phyloP scores from a whole-genome alignment of 305 asterid species.

The Striga hermonthica region DNA sequence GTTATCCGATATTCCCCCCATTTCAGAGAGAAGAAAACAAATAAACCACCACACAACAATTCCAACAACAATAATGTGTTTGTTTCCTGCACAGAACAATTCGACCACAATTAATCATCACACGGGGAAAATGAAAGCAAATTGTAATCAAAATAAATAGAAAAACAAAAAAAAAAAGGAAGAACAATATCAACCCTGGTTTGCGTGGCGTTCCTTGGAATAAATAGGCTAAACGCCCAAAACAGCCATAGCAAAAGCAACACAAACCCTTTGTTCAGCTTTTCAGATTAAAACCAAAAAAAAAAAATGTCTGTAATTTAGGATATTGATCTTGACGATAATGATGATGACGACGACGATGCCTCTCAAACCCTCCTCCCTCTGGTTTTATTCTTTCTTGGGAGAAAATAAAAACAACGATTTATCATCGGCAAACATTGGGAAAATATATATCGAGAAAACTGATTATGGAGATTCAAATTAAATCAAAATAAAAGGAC shows the following conservation, averaged over 20 bases:
- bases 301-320: not conserved
- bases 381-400: not conserved
- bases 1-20: conserved; percentile 71
- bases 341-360: not conserved
- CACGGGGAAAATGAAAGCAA: not conserved
- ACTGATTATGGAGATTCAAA: conserved; percentile 4
- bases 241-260: conserved; percentile 24
- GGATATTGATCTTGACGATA: not conserved
- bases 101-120: not conserved
- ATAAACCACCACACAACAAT: conserved; percentile 1
- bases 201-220: conserved; percentile 11
- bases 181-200: conserved; percentile 19
- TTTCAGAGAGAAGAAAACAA: conserved; percentile 37
- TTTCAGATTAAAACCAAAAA: no score
- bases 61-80: conserved; percentile 31
- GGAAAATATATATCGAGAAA: not conserved
- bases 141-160: not conserved
- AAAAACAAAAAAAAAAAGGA: not conserved
- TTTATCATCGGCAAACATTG: not conserved
- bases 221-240: conserved; percentile 9
- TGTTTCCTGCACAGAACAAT: conserved; percentile 40
- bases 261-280: not conserved
- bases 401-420: not conserved
- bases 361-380: conserved; percentile 7
- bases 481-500: not conserved